Base-by-base conservation (phyloP, 139 green algal species). In the Tetraselmis striata region DNA sequence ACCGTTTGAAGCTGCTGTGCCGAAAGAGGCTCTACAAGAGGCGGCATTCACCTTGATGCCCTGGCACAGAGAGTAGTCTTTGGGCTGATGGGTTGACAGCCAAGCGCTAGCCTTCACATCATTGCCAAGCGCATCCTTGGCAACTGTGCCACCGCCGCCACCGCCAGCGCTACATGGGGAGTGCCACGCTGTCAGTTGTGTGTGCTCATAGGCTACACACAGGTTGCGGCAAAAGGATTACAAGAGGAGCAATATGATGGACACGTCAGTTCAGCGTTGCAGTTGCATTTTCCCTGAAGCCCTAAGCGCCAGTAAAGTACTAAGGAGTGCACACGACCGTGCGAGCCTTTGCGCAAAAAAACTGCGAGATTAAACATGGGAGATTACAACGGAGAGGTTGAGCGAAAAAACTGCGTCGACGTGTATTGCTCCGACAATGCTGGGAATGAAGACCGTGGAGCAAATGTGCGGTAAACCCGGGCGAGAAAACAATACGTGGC, bases 61-160 rank as follows among this genome's bases (percentile, higher is more conserved):
- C 93, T 99, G 97, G 30, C 86, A 85, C 45, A 99, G 92, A 0
- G 85, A 92, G 82, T 87, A 89, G 89, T 98, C 95, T 83, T 80
- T 67, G 45, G 45, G 45, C 28, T 82, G 84, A 92, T 99, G 97
- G 29, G 88, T 96, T 83, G 91, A 89, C 58, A 98, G 84, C 97
- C 97, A 99, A 2, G 79, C 32, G 31, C 78, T 88, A 24, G 59
- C 75, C 83, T 91, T 97, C 29, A 99, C 85, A 85, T 98, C 95
- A 81, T 98, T 98, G 84, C 97, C 97, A n/a, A 97, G 83, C 23
- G 95, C 94, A 83, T 99, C 97, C 94, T 98, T 98, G 32, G 97
- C 97, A 29, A 89, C 85, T 76, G 94, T 86, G 77, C 93, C 95
- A 86, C 88, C 97, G 58, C 81, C 85, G 26, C 84, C 88, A 75